Evolutionary conservation across 176 grass and related monocot genomes (phyloP), one percentile per base, ranked within the genome.

Genomic region (Pontederia paniculata): DNA sequence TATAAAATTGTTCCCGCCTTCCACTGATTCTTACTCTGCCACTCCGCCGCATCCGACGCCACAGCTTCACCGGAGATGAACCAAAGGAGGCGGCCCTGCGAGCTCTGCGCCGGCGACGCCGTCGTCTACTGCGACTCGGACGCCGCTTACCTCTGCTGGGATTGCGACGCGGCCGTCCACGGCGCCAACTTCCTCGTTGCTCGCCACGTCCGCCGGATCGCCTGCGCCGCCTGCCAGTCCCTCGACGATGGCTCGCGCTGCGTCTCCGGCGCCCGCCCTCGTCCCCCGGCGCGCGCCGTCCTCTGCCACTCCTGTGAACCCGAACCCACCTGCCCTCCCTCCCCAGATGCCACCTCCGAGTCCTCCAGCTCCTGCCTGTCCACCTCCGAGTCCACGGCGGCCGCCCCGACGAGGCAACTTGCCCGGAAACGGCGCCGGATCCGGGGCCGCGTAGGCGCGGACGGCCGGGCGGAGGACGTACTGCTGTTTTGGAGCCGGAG

Each of bases 131-230:
- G 91, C 83, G 82, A 73, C 42, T 69, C 85, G 1, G 90, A 89
- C 78, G 71, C 73, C 14, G 90, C 90, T 12, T 76, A 80, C 63
- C 70, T 95, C 6, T 89, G 90, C 76, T 67, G 17, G 42, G 5
- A 52, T 0, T 95, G 90, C 78, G 85, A 97, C 58, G 82, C 80
- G 43, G 47, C 74, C 48, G 91, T 97, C 1, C 91, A 97, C 64
- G 86, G 91, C 50, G 91, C 91, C 21, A 97, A 90, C 67, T 86
- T 95, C 66, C 90, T 95, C 31, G 85, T 88, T 23, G 83, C 85
- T 0, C 78, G 89, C 0, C 89, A 95, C 73, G 72, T 60, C 60
- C 81, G 89, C 44, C 74, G 62, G 28, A 13, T 57, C 42, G 67
- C 54, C 53, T 70, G 44, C 54, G 2, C 8, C 15, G 52, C 20